Evolutionary conservation across 1,284 basidiomycete genomes (phyloP), one percentile per base, ranked within the genome.

Genomic region (Psilocybe mexicana): DNA sequence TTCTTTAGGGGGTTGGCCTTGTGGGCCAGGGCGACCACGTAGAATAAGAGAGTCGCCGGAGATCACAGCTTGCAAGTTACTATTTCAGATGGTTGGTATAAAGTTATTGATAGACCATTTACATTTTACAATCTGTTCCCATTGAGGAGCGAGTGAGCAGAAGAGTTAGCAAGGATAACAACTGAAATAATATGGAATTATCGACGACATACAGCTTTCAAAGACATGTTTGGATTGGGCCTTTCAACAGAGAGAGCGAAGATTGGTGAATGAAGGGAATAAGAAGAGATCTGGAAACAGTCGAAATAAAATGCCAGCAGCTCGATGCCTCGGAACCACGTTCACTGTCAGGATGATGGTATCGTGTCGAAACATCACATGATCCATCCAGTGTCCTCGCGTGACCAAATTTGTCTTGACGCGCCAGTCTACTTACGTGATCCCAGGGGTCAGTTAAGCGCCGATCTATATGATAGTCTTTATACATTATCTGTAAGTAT

Each of bases 1-100:
- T 76, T 96, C 93, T 79, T 94, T 95, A 7, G 92, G 86, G 52
- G 87, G 83, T 73, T 94, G 91, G 2, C 92, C 92, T 69, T 92
- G 89, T 6, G 87, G 84, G 26, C 88, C 88, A 14, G 85, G 83
- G 58, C 87, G 82, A 63, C 87, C 88, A 67, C 93, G 86, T 59
- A 96, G 77, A 58, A 94, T 81, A 56, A 96, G 85, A 46, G 93
- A 90, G 74, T 96, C 94, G 46, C 93, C 93, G 53, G 93, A 95
- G 64, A 92, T 83, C 65, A 93, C 92, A 70, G 91, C 93, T 95
- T 67, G 68, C 44, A 62, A 35, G 55, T 49, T 48, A 56, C 59
- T 33, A 59, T 51, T 55, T 69, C 55, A 65, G 59, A 23, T 33
- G 18, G 42, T 40, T 40, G 25, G 46, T 48, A 24, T 43, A 30